Evolutionary conservation across 805 yeast species (phyloP).

Genomic region (Teunomyces panamensis): DNA sequence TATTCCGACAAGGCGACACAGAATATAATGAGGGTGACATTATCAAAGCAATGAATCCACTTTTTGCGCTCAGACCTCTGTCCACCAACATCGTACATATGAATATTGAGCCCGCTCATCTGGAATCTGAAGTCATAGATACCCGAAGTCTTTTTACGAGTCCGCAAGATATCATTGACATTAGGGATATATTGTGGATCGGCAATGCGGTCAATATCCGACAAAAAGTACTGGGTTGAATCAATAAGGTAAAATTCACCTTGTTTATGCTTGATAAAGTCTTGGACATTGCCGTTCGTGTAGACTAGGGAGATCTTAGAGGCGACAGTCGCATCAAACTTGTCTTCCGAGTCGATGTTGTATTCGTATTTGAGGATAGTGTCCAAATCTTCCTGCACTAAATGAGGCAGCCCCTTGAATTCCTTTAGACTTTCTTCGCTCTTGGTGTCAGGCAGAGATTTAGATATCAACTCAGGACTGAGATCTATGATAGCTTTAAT

Average conservation of each 20-base stretch:
- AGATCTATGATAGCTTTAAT: conserved; percentile 62
- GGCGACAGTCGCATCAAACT: conserved; percentile 51
- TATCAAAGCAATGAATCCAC: conserved; percentile 97
- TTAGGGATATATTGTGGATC: conserved; percentile 63
- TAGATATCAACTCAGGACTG: conserved; percentile 35
- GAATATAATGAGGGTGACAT: conserved; percentile 83
- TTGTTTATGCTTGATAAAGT: conserved; percentile 55
- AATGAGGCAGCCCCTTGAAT: conserved; percentile 7
- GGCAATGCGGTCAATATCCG: conserved; percentile 61
- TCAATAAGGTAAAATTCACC: conserved; percentile 81
- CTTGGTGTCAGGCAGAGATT: conserved; percentile 5
- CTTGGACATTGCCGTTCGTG: conserved; percentile 53
- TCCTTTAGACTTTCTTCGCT: conserved; percentile 10
- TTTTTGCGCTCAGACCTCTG: conserved; percentile 94
- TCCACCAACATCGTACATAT: conserved; percentile 83
- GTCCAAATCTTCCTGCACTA: conserved; percentile 36
- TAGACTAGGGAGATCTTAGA: conserved; percentile 51
- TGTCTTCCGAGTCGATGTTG: conserved; percentile 51
- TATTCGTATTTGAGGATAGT: conserved; percentile 45
- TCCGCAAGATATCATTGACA: conserved; percentile 74
- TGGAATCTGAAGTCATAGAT: conserved; percentile 79
- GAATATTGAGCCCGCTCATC: conserved; percentile 53
- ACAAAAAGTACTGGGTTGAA: conserved; percentile 76
- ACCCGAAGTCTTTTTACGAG: conserved; percentile 91
- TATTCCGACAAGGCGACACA: conserved; percentile 91